These are phyloP conservation scores for Avena atlantica DNA, from an alignment of 176 grass and related monocot species.

Conservation along the genomic window DNA sequence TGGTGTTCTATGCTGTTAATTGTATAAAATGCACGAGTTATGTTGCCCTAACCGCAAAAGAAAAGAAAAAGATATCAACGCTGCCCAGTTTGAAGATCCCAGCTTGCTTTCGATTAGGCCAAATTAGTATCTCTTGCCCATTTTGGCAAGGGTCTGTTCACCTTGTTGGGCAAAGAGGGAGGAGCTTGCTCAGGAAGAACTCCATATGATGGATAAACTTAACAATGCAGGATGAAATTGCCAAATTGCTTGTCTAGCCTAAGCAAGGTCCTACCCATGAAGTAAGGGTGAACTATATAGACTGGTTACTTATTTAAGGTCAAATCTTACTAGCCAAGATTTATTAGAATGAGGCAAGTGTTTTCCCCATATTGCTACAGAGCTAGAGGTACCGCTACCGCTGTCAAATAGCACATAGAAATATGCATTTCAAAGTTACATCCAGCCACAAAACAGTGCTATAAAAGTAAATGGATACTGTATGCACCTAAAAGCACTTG, in stretches of 20 bases:
- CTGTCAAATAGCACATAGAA: background rate
- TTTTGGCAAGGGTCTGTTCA: background rate
- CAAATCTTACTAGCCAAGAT: background rate
- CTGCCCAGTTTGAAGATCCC: slow-evolving; percentile 1
- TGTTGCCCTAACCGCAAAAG: background rate
- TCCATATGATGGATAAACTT: background rate
- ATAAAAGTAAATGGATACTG: slow-evolving; percentile 2
- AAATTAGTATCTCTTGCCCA: slow-evolving; percentile 3
- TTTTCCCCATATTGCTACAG: background rate
- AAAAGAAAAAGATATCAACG: background rate
- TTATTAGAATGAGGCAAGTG: background rate
- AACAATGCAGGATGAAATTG: background rate
- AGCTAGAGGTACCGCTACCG: background rate
- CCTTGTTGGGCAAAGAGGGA: background rate
- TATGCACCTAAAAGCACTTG: slow-evolving; percentile 31
- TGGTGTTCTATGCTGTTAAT: background rate
- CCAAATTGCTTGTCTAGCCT: background rate
- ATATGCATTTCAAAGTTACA: slow-evolving; percentile 24
- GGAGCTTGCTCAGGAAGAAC: slow-evolving; percentile 12
- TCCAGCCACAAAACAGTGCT: slow-evolving; percentile 9
- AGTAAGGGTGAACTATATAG: background rate
- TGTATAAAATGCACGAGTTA: slow-evolving; percentile 9
- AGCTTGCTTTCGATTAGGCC: background rate
- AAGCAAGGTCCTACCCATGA: background rate
- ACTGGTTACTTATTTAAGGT: slow-evolving; percentile 1